These are phyloP conservation scores for Nasturtium officinale DNA, from an alignment of 345 rosid species.

Conservation along the genomic window DNA sequence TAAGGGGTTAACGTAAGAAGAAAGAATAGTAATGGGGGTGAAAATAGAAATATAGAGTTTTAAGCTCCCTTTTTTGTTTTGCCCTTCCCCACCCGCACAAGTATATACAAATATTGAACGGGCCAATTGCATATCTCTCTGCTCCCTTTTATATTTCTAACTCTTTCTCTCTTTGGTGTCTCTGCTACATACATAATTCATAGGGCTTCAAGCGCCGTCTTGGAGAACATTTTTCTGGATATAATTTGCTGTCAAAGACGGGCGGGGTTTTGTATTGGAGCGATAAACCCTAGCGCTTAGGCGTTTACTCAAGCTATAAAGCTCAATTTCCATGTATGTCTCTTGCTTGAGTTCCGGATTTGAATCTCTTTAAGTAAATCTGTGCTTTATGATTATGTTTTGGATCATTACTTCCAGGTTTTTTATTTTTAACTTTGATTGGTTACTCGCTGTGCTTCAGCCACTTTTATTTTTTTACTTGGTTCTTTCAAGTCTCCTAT, in stretches of 20 bases:
- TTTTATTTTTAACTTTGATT: too few species aligned
- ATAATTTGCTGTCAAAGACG: not conserved
- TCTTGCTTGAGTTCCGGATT: slow-evolving; percentile 6
- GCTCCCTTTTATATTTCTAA: slow-evolving; percentile 4
- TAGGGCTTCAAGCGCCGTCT: slow-evolving; percentile 24
- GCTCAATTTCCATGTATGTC: slow-evolving; percentile 37
- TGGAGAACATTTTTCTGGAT: not conserved
- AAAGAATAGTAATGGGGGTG: not conserved
- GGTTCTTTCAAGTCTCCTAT: too few species aligned
- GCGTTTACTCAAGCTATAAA: not conserved
- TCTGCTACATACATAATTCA: too few species aligned
- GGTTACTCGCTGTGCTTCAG: too few species aligned
- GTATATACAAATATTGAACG: too few species aligned
- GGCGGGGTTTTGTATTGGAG: slow-evolving; percentile 7
- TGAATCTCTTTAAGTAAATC: slow-evolving; percentile 30
- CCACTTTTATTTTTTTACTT: too few species aligned
- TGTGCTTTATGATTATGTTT: slow-evolving; percentile 28
- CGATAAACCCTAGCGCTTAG: slow-evolving; percentile 44
- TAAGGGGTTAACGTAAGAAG: not conserved
- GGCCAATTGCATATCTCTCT: too few species aligned
- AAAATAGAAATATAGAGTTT: not conserved
- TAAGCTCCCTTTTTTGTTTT: not conserved
- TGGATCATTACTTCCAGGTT: slow-evolving; percentile 22
- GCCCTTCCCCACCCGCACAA: slow-evolving; percentile 55
- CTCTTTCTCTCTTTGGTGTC: not conserved